Base-by-base conservation (phyloP, 805 yeast genomes). In the Spencermartinsiella europaea region DNA sequence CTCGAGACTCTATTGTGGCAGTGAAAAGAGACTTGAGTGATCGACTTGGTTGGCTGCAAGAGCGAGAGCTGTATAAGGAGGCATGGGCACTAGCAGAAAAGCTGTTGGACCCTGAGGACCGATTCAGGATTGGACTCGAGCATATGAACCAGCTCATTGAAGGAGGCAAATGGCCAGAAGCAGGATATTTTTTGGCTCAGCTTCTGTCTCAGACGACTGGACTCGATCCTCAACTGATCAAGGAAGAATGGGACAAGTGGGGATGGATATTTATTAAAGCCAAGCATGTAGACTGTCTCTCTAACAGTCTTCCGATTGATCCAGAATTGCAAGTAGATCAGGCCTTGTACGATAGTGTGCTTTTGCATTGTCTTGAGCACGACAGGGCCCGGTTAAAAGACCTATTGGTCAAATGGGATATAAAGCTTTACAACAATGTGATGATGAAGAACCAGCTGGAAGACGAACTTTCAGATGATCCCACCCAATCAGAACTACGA, bases 61-160 rank as follows among this genome's bases (percentile, higher is more conserved):
- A 78, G 1, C 75, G 69, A 34, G 72, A 73, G 1, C 64, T 69
- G 44, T 85, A 65, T 56, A 65, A 71, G 15, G 80, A 80, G 37
- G 97, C 97, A 0, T 91, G 96, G 95, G 72, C 74, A 35, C 79
- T 87, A 59, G 76, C 93, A 48, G 77, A 72, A 41, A 76, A 75
- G 53, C 67, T 85, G 51, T 68, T 83, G 1, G 63, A 71, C 7
- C 70, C 72, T 8, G 49, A 59, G 2, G 77, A 78, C 49, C 64
- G 91, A 42, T 62, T 83, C 8, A 67, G 72, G 34, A 70, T 79
- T 33, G 97, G 96, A 2, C 56, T 79, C 4, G 70, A 72, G 38
- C 80, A 80, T 61, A 68, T 71, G 14, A 59, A 65, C n/a, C 46
- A 49, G 10, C 55, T 68, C 27, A 43, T 66, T 12, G 53, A 54